Base-by-base conservation (phyloP, 1,284 basidiomycete species). In the Afroboletus lepidellus region DNA sequence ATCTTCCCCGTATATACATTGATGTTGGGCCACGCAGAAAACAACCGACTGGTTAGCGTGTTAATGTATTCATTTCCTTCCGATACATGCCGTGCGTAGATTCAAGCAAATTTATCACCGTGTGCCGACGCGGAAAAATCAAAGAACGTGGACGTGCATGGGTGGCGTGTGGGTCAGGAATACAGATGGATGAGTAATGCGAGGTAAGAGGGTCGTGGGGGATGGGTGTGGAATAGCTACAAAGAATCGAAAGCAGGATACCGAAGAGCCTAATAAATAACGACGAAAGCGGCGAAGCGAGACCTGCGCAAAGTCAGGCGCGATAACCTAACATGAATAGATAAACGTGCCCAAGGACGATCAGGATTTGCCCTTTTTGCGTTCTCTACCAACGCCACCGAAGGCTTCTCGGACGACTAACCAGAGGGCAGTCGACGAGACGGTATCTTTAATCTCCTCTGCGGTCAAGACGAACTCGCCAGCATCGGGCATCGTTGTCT, bases 361-460 rank as follows among this genome's bases (percentile, higher is more conserved):
- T 71, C 61, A 80, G 15, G 74, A 74, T 46, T 89, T 76, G 7
- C 87, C 87, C 67, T 89, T 90, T 64, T 87, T 72, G 60, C 77
- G 83, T 59, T 87, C 85, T 72, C 82, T 84, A 13, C 90, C 92
- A 41, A 98, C 79, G 3, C 95, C 94, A 1, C 93, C 92, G 69
- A 97, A 92, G 25, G 85, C 86, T 70, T 99, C 95, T 33, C 95
- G 77, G 1, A 97, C 92, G 29, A 96, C 87, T 45, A 99, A 73
- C 91, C 94, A 98, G 69, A 98, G 75, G 15, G 85, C 90, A 1
- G 93, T 97, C 38, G 86, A 87, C 58, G 86, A 90, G 49, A 97
- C 83, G 20, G 94, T 80, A 71, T 98, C 95, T 72, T 98, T 97
- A 69, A 98, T 85, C 71, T 97, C 94, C 69, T 97, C 94, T 46